Conservation (phyloP, 768 basidiomycete species). For the Mycena filopes region DNA sequence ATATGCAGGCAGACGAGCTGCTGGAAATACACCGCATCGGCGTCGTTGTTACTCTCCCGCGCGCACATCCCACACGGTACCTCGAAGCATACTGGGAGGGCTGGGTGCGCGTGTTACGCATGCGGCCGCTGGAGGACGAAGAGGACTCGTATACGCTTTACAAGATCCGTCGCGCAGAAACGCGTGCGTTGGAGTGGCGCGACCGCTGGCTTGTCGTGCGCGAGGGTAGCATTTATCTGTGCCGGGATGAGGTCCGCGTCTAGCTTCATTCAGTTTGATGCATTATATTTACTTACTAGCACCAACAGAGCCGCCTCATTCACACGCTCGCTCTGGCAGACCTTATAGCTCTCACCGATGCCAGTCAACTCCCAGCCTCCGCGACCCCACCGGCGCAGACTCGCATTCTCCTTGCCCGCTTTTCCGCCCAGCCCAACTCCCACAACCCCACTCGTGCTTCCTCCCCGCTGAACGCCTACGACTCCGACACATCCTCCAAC, state of each 20-base stretch:
- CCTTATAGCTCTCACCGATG: conserved; percentile 21
- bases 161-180: conserved; percentile 43
- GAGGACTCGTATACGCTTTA: conserved; percentile 31
- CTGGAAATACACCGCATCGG: conserved; percentile 71
- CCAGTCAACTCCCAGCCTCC: conserved; percentile 14
- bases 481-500: conserved; percentile 35
- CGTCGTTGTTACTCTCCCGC: conserved; percentile 54
- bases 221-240: conserved; percentile 26
- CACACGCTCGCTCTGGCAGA: conserved; percentile 28
- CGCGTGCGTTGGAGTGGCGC: conserved; percentile 38
- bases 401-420: conserved; percentile 32
- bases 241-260: conserved; percentile 25
- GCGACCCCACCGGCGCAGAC: conserved; percentile 10
- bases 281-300: neutral
- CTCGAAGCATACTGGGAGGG: conserved; percentile 70
- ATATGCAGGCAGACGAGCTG: conserved; percentile 69
- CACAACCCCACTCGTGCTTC: conserved; percentile 22
- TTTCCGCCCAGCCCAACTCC: conserved; percentile 8
- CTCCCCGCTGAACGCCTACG: conserved; percentile 3
- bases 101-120: conserved; percentile 61
- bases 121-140: conserved; percentile 46
- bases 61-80: conserved; percentile 49
- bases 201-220: conserved; percentile 36
- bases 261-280: neutral
- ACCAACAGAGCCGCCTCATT: conserved; percentile 15